A percentile compares a stretch with the other conserved stretches of the same genome.
Evolutionary conservation across 2,329 filamentous ascomycete species (phyloP).

Genomic region (Madurella fahalii): DNA sequence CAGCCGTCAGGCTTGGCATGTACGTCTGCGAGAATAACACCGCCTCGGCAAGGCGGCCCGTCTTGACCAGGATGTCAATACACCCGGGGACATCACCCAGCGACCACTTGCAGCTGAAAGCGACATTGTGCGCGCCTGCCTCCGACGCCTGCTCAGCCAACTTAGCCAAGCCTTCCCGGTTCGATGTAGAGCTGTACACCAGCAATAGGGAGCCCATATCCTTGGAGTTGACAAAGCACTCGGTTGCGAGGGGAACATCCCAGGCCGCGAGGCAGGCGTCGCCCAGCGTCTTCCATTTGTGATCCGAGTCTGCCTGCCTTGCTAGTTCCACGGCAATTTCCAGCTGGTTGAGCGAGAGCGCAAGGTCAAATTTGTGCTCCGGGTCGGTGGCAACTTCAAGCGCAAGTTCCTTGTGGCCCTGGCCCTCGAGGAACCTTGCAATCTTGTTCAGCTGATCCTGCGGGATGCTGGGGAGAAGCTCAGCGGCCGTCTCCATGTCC

Average conservation of each 20-base stretch:
- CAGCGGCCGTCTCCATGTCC: conserved; percentile 86
- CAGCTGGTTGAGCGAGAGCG: conserved; percentile 76
- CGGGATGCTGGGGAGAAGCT: conserved; percentile 79
- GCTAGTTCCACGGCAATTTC: conserved; percentile 83
- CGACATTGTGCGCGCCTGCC: conserved; percentile 82
- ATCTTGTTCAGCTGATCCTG: conserved; percentile 97
- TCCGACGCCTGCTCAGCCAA: conserved; percentile 72
- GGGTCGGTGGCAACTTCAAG: conserved; percentile 90
- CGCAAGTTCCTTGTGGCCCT: conserved; percentile 93
- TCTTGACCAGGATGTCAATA: conserved; percentile 72
- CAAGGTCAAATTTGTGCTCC: conserved; percentile 94
- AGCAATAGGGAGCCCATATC: conserved; percentile 87
- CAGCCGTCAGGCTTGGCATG: conserved; percentile 71
- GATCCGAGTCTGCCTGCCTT: conserved; percentile 77
- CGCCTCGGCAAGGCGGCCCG: conserved; percentile 76
- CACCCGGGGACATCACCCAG: conserved; percentile 78
- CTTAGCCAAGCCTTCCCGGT: conserved; percentile 67
- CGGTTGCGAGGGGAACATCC: conserved; percentile 83
- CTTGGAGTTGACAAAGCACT: conserved; percentile 88
- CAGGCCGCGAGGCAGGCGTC: conserved; percentile 83
- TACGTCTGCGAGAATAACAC: conserved; percentile 94
- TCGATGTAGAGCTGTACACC: conserved; percentile 79
- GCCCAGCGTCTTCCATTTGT: conserved; percentile 98
- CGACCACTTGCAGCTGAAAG: conserved; percentile 87
- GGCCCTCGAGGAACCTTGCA: conserved; percentile 92